phyloP scores from a whole-genome alignment of 2,329 filamentous ascomycete genomes.

The Apiospora rasikravindrae region DNA sequence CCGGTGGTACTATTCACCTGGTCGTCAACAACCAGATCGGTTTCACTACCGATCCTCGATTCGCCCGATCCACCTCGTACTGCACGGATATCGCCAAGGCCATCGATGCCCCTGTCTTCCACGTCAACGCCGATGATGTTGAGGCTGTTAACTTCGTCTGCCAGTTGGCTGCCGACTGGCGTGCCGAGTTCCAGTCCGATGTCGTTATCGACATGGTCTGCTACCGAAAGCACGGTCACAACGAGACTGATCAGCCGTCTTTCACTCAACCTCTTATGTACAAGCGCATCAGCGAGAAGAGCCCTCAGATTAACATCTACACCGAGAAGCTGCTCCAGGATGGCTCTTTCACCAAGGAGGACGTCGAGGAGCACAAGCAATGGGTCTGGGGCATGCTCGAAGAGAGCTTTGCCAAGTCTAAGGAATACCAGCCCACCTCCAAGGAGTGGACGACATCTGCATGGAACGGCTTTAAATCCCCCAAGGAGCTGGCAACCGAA shows the following conservation, averaged over 20 bases:
- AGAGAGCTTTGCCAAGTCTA: constrained; percentile 95
- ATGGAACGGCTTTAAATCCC: constrained; percentile 99
- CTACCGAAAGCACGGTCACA: constrained; percentile 99
- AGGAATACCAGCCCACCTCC: constrained; percentile 93
- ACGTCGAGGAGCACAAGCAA: constrained; percentile 98
- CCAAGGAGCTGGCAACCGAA: constrained; percentile 95
- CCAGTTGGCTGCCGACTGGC: constrained; percentile 96
- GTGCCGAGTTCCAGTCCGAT: constrained; percentile 97
- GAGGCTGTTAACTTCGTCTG: constrained; percentile 99
- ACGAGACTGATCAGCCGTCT: constrained; percentile 98
- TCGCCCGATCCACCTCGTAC: constrained; percentile 96
- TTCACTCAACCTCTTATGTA: constrained; percentile 99
- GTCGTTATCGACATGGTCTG: constrained; percentile 98
- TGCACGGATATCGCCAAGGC: constrained; percentile 99
- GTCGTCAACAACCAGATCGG: constrained; percentile 99
- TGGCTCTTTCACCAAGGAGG: constrained; percentile 94
- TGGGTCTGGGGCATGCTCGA: constrained; percentile 99
- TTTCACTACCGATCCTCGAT: constrained; percentile 98
- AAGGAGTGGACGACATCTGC: constrained; percentile 99
- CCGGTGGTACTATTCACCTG: constrained; percentile 94
- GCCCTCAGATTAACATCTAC: constrained; percentile 87
- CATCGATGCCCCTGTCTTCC: constrained; percentile 97
- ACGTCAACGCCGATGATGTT: constrained; percentile 98
- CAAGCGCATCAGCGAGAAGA: constrained; percentile 89
- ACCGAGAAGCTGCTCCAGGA: constrained; percentile 88